A percentile compares a stretch with the other conserved stretches of the same genome.
Evolutionary conservation across 75 land plant genomes (phyloP).

Genomic region (Cupressus sempervirens): DNA sequence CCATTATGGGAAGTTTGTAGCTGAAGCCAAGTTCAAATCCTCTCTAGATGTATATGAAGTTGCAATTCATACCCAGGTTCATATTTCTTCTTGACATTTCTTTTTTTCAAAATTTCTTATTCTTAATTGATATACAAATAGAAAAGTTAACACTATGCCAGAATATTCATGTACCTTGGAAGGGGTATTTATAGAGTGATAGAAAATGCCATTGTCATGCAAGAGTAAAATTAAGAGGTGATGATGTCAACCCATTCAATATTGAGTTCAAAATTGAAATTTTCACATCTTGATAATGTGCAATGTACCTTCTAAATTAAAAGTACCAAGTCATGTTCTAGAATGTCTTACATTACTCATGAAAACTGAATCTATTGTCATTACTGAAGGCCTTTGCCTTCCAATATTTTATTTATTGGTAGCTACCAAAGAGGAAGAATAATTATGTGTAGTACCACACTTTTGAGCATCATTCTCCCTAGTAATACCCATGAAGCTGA

Average conservation of each 20-base stretch:
- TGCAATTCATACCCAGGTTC: constrained; percentile 71
- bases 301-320: background rate
- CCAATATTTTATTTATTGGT: no score
- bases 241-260: background rate
- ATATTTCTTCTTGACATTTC: background rate
- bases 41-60: constrained; percentile 55
- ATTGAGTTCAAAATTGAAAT: background rate
- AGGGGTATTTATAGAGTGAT: background rate
- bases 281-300: background rate
- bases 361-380: no score
- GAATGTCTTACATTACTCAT: no score
- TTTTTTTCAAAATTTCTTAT: background rate
- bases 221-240: background rate
- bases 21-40: constrained; percentile 82
- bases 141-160: background rate
- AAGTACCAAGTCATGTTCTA: background rate
- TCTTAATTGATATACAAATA: background rate
- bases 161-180: no score
- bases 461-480: no score
- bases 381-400: no score
- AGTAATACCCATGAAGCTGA: no score
- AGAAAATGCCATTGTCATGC: background rate
- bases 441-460: no score
- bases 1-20: constrained; percentile 89
- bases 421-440: no score